These are phyloP conservation scores for Naganishia antarctica DNA, from an alignment of 768 basidiomycete genomes.

Conservation along the genomic window DNA sequence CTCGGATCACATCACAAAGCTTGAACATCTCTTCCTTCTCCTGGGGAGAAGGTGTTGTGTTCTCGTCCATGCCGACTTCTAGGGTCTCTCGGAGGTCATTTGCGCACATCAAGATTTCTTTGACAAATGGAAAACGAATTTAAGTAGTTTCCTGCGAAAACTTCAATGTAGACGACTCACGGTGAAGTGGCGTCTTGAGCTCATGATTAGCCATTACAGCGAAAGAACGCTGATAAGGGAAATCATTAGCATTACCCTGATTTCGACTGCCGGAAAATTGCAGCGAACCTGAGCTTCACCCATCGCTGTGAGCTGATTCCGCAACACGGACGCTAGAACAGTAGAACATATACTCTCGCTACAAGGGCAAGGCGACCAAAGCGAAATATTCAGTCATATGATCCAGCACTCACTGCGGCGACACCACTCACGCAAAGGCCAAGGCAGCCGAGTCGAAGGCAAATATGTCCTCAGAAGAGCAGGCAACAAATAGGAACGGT, in stretches of 20 bases:
- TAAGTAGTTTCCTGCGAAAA: neutral
- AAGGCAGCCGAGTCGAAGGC: constrained; percentile 42
- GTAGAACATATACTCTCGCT: constrained; percentile 44
- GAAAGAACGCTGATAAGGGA: constrained; percentile 42
- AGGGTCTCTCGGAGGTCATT: constrained; percentile 11
- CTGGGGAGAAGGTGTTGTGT: neutral
- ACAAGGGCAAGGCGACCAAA: neutral
- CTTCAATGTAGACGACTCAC: neutral
- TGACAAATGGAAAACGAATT: neutral
- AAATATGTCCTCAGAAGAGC: constrained; percentile 46
- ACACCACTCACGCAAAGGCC: constrained; percentile 34
- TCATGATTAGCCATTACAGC: constrained; percentile 45
- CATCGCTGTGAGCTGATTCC: constrained; percentile 3
- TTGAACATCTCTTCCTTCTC: constrained; percentile 20
- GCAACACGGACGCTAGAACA: constrained; percentile 33
- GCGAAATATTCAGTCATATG: too few relatives aligned
- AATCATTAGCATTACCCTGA: constrained; percentile 19
- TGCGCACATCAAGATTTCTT: constrained; percentile 18
- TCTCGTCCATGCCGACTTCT: constrained; percentile 10
- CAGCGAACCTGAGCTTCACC: constrained; percentile 34
- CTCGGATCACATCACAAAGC: constrained; percentile 1
- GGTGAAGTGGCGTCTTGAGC: constrained; percentile 45
- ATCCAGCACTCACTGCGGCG: too few relatives aligned
- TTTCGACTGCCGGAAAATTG: neutral
- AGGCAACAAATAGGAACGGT: constrained; percentile 43